Evolutionary conservation across 2,329 filamentous ascomycete genomes (phyloP), one percentile per base, ranked within the genome.

Genomic region (Colletotrichum camelliae): DNA sequence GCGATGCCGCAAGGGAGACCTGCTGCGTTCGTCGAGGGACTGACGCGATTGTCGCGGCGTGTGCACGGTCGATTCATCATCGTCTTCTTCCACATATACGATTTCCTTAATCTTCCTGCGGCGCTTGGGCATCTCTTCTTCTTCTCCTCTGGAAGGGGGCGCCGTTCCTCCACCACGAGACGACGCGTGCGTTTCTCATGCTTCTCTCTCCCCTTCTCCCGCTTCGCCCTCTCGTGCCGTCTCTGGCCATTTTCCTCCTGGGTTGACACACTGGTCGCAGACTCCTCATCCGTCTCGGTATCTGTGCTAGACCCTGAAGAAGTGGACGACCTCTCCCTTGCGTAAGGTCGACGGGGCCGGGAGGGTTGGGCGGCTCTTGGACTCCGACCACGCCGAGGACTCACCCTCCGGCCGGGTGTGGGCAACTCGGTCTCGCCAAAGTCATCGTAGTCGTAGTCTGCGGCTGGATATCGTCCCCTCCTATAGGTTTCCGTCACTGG

Each of bases 281-380:
- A 85, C 16, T 85, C 85, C 52, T 81, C 81, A 24, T 85, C 86
- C 7, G 85, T 85, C 31, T 84, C 86, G 67, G 80, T 83, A 21
- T 85, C 86, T 6, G 85, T 85, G 29, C 84, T 86, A 66, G 80
- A 82, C 9, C 83, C 80, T 4, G 85, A 68, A 65, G 80, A 84
- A 60, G 80, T 81, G 68, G 80, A 85, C 31, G 82, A 85, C 52
- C 81, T 80, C 69, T 80, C 81, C 55, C 86, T 85, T 27, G 81
- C 79, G 8, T 74, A 37, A 24, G 55, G 12, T 39, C 35, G 70
- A n/a, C 58, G 74, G 21, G 83, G 84, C 29, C 84, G 85, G 5
- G 86, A 87, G 48, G 83, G 84, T 75, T 84, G 83, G 33, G 82
- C 82, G 33, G 85, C 85, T 33, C 80, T 82, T 55, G 84, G 84